These are phyloP conservation scores for Vitis hybrid DNA, from an alignment of 177 flowering plant species.

Conservation along the genomic window DNA sequence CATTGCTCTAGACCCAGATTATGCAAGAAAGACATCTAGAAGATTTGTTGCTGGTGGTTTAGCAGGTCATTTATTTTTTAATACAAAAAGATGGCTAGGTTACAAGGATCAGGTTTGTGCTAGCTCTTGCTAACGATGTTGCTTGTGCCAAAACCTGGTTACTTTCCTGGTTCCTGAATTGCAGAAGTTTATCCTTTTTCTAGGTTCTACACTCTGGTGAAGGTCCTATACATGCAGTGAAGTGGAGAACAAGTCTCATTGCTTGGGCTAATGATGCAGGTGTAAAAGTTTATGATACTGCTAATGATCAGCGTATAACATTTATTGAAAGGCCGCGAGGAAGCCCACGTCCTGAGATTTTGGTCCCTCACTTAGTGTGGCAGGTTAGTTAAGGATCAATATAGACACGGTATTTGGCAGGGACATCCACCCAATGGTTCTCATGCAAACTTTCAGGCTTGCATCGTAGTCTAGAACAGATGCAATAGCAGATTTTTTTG, in stretches of 20 bases:
- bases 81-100: constrained; percentile 91
- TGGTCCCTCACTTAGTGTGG: constrained; percentile 96
- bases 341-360: constrained; percentile 87
- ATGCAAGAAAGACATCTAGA: constrained; percentile 69
- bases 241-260: constrained; percentile 90
- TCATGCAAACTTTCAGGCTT: background rate
- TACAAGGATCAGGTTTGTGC: constrained; percentile 82
- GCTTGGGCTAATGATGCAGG: constrained; percentile 99
- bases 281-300: constrained; percentile 92
- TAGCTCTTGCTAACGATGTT: background rate
- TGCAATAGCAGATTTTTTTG: background rate
- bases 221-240: constrained; percentile 96
- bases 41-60: constrained; percentile 99
- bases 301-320: constrained; percentile 89
- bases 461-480: background rate
- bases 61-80: constrained; percentile 84
- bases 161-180: background rate
- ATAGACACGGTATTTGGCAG: background rate
- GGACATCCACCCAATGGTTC: too few relatives aligned
- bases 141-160: background rate
- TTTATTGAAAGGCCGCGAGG: constrained; percentile 96
- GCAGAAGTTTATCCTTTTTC: background rate
- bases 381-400: constrained; percentile 59
- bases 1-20: constrained; percentile 91
- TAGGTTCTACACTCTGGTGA: constrained; percentile 98